Evolutionary conservation across 164 flowering plant species (phyloP).

Genomic region (Stephania yunnanensis): DNA sequence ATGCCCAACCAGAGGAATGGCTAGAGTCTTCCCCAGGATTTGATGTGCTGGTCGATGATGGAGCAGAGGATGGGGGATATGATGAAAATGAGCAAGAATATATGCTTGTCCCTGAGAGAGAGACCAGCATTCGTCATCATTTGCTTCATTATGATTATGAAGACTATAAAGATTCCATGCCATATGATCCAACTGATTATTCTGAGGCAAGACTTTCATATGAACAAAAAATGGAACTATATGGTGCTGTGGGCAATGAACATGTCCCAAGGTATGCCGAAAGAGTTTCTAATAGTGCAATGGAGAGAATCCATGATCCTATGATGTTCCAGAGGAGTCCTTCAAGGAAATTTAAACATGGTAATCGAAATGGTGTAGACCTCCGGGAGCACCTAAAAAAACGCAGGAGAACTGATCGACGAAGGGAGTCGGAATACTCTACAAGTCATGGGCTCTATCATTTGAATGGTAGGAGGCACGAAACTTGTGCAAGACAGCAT

Average conservation of each 20-base stretch:
- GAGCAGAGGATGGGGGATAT: conserved; percentile 31
- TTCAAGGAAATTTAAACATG: conserved; percentile 16
- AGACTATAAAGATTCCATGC: conserved; percentile 27
- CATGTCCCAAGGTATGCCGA: conserved; percentile 15
- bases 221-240: conserved; percentile 23
- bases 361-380: conserved; percentile 26
- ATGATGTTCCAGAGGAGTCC: conserved; percentile 26
- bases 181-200: conserved; percentile 24
- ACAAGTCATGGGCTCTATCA: conserved; percentile 23
- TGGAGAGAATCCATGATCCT: conserved; percentile 25
- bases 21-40: conserved; percentile 74
- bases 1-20: conserved; percentile 44
- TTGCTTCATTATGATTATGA: conserved; percentile 34
- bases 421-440: conserved; percentile 10
- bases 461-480: conserved; percentile 15
- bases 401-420: conserved; percentile 26
- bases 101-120: conserved; percentile 25
- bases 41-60: conserved; percentile 68
- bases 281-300: conserved; percentile 17
- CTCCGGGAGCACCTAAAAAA: conserved; percentile 43
- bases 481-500: conserved; percentile 19
- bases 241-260: conserved; percentile 24
- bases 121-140: conserved; percentile 24
- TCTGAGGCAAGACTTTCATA: conserved; percentile 21
- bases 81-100: conserved; percentile 37